Base-by-base conservation (phyloP, 2,329 filamentous ascomycete species). In the Microdochium paspali region DNA sequence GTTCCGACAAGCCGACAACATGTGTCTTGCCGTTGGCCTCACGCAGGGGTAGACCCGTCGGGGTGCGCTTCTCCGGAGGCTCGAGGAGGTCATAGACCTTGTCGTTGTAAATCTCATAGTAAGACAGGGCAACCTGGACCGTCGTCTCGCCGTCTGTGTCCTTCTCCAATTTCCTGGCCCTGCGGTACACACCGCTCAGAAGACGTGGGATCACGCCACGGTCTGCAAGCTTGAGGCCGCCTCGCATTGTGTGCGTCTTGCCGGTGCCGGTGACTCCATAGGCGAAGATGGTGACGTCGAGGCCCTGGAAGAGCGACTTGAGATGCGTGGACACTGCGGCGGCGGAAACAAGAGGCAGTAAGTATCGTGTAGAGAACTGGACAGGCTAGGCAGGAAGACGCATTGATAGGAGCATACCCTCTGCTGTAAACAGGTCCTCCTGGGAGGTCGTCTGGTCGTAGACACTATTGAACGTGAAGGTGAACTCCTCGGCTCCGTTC, bases 91-190 rank as follows among this genome's bases (percentile, higher is more conserved):
- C 90, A 59, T 84, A 95, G 20, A 95, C 90, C 62, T 91, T 91
- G 70, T 96, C 90, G 64, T 94, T 95, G 68, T 96, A 96, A 55
- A 96, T 95, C 64, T 96, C 90, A 68, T 95, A 95, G 68, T 96
- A 96, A 24, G 87, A 90, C 59, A 96, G 76, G 12, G 80, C 74
- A 15, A 95, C 87, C 9, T 80, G 71, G 21, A 94, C 87, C 2
- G 71, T 74, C 0, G 84, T 90, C 46, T 80, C 71, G 10, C 83
- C 87, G 4, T 75, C 72, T 2, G 82, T 78, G 58, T 95, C 90
- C 66, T 91, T 93, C 54, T 80, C 77, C 18, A 93, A 83, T 71
- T 94, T 95, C 66, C 89, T 87, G 53, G 85, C 84, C 50, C 88
- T 77, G 44, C 91, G 80, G 63, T 91, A 97, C 49, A 97, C 86